phyloP scores from a whole-genome alignment of 306 rosid species.

The Luffa acutangula region DNA sequence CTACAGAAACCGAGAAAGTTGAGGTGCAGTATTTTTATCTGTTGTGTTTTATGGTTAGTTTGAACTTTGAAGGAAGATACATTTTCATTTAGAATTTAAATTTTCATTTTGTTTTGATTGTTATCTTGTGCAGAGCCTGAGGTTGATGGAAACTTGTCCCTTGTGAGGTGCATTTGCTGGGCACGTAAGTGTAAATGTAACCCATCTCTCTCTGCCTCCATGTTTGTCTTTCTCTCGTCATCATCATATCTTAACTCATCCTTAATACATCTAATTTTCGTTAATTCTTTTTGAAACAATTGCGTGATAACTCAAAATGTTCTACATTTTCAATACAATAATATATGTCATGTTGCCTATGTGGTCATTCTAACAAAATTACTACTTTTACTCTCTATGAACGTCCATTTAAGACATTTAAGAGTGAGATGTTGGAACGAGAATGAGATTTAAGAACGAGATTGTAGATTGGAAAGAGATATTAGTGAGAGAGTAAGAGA shows the following conservation, averaged over 20 bases:
- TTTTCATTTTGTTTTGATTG: neutral
- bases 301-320: no score
- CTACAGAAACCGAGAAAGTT: slow-evolving; percentile 31
- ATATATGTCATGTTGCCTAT: no score
- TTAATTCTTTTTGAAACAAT: neutral
- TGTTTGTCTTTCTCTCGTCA: neutral
- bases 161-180: slow-evolving; percentile 35
- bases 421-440: no score
- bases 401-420: no score
- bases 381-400: no score
- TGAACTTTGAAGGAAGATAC: neutral
- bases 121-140: slow-evolving; percentile 23
- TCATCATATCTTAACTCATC: neutral
- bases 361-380: no score
- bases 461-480: no score
- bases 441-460: no score
- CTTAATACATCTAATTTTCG: neutral
- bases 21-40: neutral
- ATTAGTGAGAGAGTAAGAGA: no score
- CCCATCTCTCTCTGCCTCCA: neutral
- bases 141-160: slow-evolving; percentile 33
- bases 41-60: neutral
- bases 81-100: neutral
- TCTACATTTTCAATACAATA: no score
- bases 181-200: slow-evolving; percentile 47